Evolutionary conservation across 2,329 filamentous ascomycete genomes (phyloP).

Genomic region (Fusarium sp.): DNA sequence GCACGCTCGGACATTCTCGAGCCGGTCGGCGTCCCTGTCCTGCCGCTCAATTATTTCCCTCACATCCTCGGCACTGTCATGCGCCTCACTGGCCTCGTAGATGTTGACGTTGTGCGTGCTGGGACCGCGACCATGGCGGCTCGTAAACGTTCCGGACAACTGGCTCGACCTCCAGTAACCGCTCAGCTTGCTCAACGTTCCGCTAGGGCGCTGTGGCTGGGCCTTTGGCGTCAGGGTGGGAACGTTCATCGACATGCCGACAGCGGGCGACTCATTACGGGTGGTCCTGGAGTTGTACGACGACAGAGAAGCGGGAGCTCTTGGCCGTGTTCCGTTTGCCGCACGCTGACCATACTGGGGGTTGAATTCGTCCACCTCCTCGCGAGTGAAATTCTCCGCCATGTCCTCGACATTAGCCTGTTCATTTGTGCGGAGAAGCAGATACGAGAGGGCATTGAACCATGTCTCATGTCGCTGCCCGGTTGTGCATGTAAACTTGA

Average conservation of each 20-base stretch:
- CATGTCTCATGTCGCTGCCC: slow-evolving; percentile 96
- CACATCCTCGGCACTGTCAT: slow-evolving; percentile 85
- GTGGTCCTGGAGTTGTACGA: slow-evolving; percentile 82
- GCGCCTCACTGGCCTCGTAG: slow-evolving; percentile 69
- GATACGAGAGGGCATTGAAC: slow-evolving; percentile 96
- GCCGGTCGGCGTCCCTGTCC: slow-evolving; percentile 76
- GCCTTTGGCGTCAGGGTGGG: slow-evolving; percentile 65
- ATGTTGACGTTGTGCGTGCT: slow-evolving; percentile 58
- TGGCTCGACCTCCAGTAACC: slow-evolving; percentile 65
- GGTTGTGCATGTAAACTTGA: slow-evolving; percentile 95
- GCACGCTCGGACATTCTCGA: slow-evolving; percentile 96
- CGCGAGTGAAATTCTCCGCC: slow-evolving; percentile 64
- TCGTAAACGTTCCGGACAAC: slow-evolving; percentile 61
- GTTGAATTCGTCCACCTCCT: slow-evolving; percentile 83
- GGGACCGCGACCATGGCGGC: slow-evolving; percentile 61
- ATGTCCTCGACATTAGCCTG: slow-evolving; percentile 68
- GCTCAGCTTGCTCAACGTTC: slow-evolving; percentile 67
- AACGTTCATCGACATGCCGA: slow-evolving; percentile 59
- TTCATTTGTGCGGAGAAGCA: slow-evolving; percentile 80
- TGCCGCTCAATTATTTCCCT: slow-evolving; percentile 81
- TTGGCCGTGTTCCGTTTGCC: slow-evolving; percentile 56
- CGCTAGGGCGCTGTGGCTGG: slow-evolving; percentile 49
- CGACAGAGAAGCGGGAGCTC: slow-evolving; percentile 71
- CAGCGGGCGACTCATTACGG: slow-evolving; percentile 69
- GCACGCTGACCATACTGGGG: slow-evolving; percentile 60